Evolutionary conservation across 768 basidiomycete genomes (phyloP).

Genomic region (Leccinum fibrillosum): DNA sequence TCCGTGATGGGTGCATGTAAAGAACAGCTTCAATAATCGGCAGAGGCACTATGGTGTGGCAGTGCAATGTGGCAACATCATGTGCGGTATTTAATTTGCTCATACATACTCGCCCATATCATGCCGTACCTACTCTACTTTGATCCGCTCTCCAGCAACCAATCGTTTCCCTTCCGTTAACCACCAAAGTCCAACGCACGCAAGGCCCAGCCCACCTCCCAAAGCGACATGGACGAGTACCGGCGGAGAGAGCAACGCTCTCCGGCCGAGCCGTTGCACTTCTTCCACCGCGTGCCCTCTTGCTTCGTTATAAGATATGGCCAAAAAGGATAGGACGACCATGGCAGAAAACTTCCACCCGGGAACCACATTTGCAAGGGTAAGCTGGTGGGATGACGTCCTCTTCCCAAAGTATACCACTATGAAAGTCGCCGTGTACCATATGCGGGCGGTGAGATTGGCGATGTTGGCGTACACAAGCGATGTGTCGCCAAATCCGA

Average conservation of each 20-base stretch:
- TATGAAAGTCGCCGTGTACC: slow-evolving; percentile 54
- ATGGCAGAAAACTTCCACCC: slow-evolving; percentile 26
- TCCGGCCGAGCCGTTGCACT: slow-evolving; percentile 11
- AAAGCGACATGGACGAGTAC: slow-evolving; percentile 26
- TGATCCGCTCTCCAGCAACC: slow-evolving; percentile 17
- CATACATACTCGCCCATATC: not conserved
- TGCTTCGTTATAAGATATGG: slow-evolving; percentile 18
- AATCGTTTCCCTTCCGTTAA: slow-evolving; percentile 24
- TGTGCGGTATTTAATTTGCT: no score
- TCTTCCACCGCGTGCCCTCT: slow-evolving; percentile 15
- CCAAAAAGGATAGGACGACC: slow-evolving; percentile 21
- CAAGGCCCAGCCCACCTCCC: slow-evolving; percentile 24
- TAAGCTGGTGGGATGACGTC: slow-evolving; percentile 12
- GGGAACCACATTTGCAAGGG: slow-evolving; percentile 17
- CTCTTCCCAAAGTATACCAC: slow-evolving; percentile 42
- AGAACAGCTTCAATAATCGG: no score
- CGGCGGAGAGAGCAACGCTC: slow-evolving; percentile 18
- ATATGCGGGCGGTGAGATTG: slow-evolving; percentile 60
- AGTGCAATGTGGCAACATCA: slow-evolving; percentile 4
- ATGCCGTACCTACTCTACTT: slow-evolving; percentile 18
- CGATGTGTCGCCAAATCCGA: slow-evolving; percentile 59
- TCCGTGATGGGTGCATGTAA: slow-evolving; percentile 8
- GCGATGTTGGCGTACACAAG: slow-evolving; percentile 76
- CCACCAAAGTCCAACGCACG: slow-evolving; percentile 31
- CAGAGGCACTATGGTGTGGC: slow-evolving; percentile 3